These are phyloP conservation scores for Boletus patriciae DNA, from an alignment of 768 basidiomycete genomes.

Conservation along the genomic window DNA sequence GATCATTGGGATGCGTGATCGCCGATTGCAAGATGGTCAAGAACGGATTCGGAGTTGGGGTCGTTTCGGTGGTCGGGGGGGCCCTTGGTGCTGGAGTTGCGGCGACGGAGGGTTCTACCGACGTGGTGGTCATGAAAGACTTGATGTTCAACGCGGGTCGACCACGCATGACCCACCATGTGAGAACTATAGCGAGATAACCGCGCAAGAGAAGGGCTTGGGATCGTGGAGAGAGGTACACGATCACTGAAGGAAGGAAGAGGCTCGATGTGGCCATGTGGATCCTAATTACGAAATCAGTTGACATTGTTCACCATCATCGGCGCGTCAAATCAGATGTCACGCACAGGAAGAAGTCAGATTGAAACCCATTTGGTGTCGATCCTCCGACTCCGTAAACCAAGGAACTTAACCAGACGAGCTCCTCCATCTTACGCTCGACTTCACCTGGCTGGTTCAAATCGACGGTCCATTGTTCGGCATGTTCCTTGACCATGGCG, in stretches of 20 bases:
- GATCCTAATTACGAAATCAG: constrained; percentile 16
- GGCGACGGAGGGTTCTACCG: constrained; percentile 15
- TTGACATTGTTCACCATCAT: no score
- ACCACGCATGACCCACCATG: constrained; percentile 32
- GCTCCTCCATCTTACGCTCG: constrained; percentile 61
- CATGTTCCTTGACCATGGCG: constrained; percentile 17
- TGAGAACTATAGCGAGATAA: constrained; percentile 26
- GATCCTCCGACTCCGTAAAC: constrained; percentile 59
- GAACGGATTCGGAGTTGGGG: constrained; percentile 37
- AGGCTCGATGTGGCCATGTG: constrained; percentile 30
- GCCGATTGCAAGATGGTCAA: constrained; percentile 38
- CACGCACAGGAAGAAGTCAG: constrained; percentile 51
- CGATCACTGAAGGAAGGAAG: constrained; percentile 27
- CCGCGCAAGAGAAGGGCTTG: constrained; percentile 29
- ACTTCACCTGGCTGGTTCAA: constrained; percentile 37
- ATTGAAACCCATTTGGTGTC: constrained; percentile 45
- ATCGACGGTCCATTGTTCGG: constrained; percentile 45
- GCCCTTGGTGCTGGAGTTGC: neutral
- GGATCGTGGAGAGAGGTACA: constrained; percentile 10
- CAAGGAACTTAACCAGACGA: constrained; percentile 52
- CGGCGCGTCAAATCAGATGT: neutral
- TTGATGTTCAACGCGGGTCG: constrained; percentile 31
- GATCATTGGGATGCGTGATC: constrained; percentile 36
- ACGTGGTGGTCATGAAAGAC: constrained; percentile 28
- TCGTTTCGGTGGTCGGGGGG: constrained; percentile 9